Base-by-base conservation (phyloP, 768 basidiomycete species). In the Scleroderma citrinum region DNA sequence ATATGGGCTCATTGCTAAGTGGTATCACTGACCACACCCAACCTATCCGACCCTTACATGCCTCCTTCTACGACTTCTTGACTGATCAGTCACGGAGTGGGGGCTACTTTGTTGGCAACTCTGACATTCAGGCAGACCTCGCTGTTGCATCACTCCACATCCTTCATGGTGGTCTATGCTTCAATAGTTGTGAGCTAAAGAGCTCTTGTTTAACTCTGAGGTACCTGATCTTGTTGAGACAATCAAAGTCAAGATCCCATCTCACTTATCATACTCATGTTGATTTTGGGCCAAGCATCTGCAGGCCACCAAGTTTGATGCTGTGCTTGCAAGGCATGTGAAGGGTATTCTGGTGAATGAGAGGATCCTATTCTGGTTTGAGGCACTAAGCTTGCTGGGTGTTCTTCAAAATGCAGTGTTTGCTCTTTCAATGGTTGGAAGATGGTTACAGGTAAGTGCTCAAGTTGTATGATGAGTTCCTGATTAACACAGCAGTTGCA, bases 161-260 rank as follows among this genome's bases (percentile, higher is more conserved):
- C 12, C 65, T 71, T 68, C 49, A 61, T 7, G 26, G 46, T 19
- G 47, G 51, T 5, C 58, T 72, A 8, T 44, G 51, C 41, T 72
- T 73, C 55, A 69, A 72, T 47, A 68, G 71, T 31, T 67, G 63
- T 51, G 24, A 59, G 6, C 47, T 72, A 3, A 52, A 57, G 21
- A 62, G 56, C 11, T 71, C 70, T 1, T 60, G 63, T 50, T 30
- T 5, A 69, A 72, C 48, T 29, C 35, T 8, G 58, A 69, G 19
- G 46, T 68, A 13, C 3, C 10, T 1, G 51, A 19, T 29, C 19
- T 39, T 14, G 8, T 6, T 34, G 45, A 19, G 40, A 45, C 41
- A 19, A 6, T 49, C 7, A 2, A 47, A 20, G 32, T 10, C 12
- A 35, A 24, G 29, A 53, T 53, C 11, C n/a, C 55, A 21, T 26